Base-by-base conservation (phyloP, 306 rosid genomes). In the Fagus crenata region DNA sequence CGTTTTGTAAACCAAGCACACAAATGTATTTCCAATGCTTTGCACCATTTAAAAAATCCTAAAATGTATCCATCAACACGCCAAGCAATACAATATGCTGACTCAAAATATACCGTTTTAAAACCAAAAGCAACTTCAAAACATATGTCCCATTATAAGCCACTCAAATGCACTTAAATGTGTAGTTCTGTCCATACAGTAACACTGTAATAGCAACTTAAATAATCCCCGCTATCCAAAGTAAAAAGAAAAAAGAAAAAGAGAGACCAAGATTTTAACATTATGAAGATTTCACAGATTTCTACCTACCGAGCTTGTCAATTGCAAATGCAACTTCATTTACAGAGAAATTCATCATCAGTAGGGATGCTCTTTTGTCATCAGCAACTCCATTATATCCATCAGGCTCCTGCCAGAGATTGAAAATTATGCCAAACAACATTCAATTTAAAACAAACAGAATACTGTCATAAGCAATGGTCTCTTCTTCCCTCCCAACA, bases 251-350 rank as follows among this genome's bases (percentile, higher is more conserved):
- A n/a, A n/a, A 11, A 12, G 5, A 31, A 33, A 60, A 36, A 63
- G 2, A 0, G 6, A 36, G 69, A 63, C 28, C 35, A 15, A 71
- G 28, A 41, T 2, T n/a, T 53, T 7, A 2, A 5, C 15, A 9
- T 78, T 75, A 58, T 5, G 60, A 22, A 58, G 59, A 63, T 41
- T 46, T 13, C 56, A 36, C 39, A 80, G 36, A 69, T 59, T 76
- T 76, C 61, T 69, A 81, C 96, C 71, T 84, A 94, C 98, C 97
- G 53, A 90, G 96, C 84, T 80, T 90, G 53, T 75, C 79, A 28
- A 95, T 86, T 43, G 98, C 97, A 75, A 86, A 87, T 59, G 89
- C 89, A 59, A 95, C 96, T 76, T 92, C 98, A 78, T 84, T 86
- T 13, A 39, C 75, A 49, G 91, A 79, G 82, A 95, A 95, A 33